Evolutionary conservation across 192 early-diverging fungal species (phyloP).

Genomic region (Umbelopsis sp.): DNA sequence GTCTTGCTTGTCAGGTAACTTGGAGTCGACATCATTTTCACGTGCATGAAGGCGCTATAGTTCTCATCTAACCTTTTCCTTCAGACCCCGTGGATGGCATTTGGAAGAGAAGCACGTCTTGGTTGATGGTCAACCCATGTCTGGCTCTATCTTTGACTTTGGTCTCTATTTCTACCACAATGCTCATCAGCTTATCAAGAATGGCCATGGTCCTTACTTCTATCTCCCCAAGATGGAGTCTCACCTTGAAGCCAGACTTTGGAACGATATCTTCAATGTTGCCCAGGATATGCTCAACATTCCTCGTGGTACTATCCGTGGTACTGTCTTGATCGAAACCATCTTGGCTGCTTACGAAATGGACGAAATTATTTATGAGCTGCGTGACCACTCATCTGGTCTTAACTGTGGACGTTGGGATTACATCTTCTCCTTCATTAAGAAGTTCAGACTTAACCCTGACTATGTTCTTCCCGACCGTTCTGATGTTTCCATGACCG

Average conservation of each 20-base stretch:
- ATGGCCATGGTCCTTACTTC: slow-evolving; percentile 96
- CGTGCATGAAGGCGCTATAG: neutral
- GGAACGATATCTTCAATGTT: slow-evolving; percentile 98
- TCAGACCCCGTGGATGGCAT: slow-evolving; percentile 97
- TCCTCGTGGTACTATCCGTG: slow-evolving; percentile 95
- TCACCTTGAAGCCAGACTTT: slow-evolving; percentile 95
- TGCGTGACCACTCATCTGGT: slow-evolving; percentile 97
- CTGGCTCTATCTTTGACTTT: slow-evolving; percentile 98
- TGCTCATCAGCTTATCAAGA: slow-evolving; percentile 76
- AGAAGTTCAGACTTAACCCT: slow-evolving; percentile 91
- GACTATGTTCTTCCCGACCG: slow-evolving; percentile 90
- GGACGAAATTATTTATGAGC: slow-evolving; percentile 99
- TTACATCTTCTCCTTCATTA: slow-evolving; percentile 99
- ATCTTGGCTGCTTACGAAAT: slow-evolving; percentile 97
- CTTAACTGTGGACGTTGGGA: slow-evolving; percentile 99
- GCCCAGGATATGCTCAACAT: slow-evolving; percentile 89
- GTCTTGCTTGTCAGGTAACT: slow-evolving; percentile 85
- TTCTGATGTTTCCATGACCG: slow-evolving; percentile 88
- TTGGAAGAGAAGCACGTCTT: slow-evolving; percentile 96
- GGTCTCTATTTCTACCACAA: slow-evolving; percentile 99
- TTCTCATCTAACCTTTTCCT: neutral
- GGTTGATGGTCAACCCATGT: slow-evolving; percentile 88
- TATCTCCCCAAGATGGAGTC: slow-evolving; percentile 99
- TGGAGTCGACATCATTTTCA: neutral
- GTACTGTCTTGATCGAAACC: slow-evolving; percentile 96